phyloP scores from a whole-genome alignment of 192 early-diverging fungal species.

The Entomortierella beljakovae region DNA sequence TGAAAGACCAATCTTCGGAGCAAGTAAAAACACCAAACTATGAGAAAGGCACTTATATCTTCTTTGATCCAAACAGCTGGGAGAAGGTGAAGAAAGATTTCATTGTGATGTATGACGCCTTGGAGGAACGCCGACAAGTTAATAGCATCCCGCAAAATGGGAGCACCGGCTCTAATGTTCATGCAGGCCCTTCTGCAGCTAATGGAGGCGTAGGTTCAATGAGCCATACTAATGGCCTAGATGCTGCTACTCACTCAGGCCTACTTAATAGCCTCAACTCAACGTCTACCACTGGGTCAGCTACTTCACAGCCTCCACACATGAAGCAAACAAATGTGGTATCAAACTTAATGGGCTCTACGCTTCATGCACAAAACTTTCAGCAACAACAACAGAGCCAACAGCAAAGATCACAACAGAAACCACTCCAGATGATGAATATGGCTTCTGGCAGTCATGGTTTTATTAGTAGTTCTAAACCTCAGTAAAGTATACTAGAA shows the following conservation, averaged over 20 bases:
- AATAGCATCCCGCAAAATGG: slow-evolving; percentile 14
- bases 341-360: not conserved
- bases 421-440: slow-evolving; percentile 43
- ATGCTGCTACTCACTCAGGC: slow-evolving; percentile 14
- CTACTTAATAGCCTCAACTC: slow-evolving; percentile 32
- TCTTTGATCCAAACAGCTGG: slow-evolving; percentile 95
- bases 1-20: slow-evolving; percentile 78
- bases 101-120: slow-evolving; percentile 84
- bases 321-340: slow-evolving; percentile 19
- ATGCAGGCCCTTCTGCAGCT: slow-evolving; percentile 10
- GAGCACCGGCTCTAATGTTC: not conserved
- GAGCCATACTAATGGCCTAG: slow-evolving; percentile 26
- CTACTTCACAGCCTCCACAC: slow-evolving; percentile 10
- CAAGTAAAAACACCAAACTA: slow-evolving; percentile 70
- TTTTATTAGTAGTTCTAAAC: slow-evolving; percentile 36
- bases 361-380: not conserved
- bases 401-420: slow-evolving; percentile 35
- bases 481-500: slow-evolving; percentile 16
- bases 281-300: slow-evolving; percentile 19
- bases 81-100: slow-evolving; percentile 91
- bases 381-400: slow-evolving; percentile 23
- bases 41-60: slow-evolving; percentile 90
- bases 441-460: slow-evolving; percentile 30
- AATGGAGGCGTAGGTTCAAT: slow-evolving; percentile 10
- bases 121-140: slow-evolving; percentile 81